Evolutionary conservation across 2,329 filamentous ascomycete genomes (phyloP), one percentile per base, ranked within the genome.

Genomic region (Calonectria pauciramosa): DNA sequence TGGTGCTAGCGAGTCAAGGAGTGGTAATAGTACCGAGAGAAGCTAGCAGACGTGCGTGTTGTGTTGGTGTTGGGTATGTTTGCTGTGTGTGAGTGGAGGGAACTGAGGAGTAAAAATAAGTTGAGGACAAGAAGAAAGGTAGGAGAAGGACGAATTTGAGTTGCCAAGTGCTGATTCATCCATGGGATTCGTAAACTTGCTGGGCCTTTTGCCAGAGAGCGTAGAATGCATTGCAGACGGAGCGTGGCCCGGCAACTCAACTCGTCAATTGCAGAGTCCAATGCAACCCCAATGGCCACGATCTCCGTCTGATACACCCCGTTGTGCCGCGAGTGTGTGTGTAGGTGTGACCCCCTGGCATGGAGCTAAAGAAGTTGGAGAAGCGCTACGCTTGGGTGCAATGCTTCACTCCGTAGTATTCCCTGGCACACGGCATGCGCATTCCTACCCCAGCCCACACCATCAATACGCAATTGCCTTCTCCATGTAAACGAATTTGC

Each of bases 371-470:
- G 56, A 32, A 71, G 49, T 71, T 71, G 68, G 68, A 71, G 68
- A 71, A 65, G 68, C 28, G 38, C 60, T 23, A 49, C 60, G 44
- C 26, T 44, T 44, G 16, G 28, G 20, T 52, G 23, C 23, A 26
- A 26, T 64, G 68, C 60, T 71, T 65, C 59, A 41, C 59, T 26
- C 60, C 59, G 68, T 71, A 36, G 68, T 65, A 71, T 68, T 72
- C 51, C 54, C 65, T 65, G 64, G 64, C 52, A 68, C 70, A 28
- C 52, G n/a, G 14, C 26, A 49, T 38, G 47, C 44, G 64, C 70
- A 64, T 60, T 68, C 64, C 64, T 32, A 28, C 64, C 30, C n/a
- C 3, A 34, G 34, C 56, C 34, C 68, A 70, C 65, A 64, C 54
- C 54, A 63, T 44, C 44, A 47, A 20, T 34, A 30, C 32, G 51